phyloP scores from a whole-genome alignment of 2,329 filamentous ascomycete genomes.

The Trichoderma pleuroti region DNA sequence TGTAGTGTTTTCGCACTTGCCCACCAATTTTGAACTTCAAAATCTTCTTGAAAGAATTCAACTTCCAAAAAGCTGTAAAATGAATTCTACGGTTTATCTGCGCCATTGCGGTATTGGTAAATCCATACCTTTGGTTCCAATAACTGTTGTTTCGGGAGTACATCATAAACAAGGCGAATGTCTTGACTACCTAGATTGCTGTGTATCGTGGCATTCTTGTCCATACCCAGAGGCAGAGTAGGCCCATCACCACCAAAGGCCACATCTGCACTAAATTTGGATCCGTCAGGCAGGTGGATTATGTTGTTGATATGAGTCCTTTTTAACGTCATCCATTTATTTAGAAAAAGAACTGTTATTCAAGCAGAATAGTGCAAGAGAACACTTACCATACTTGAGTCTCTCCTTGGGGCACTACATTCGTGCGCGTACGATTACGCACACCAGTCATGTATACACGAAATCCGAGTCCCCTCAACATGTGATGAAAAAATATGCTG shows the following conservation, averaged over 20 bases:
- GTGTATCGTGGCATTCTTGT: conserved; percentile 37
- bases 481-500: conserved; percentile 52
- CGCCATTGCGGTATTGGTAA: conserved; percentile 48
- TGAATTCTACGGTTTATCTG: conserved; percentile 51
- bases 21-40: conserved; percentile 23
- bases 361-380: conserved; percentile 29
- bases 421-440: conserved; percentile 40
- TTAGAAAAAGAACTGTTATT: background rate
- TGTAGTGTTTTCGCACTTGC: conserved; percentile 16
- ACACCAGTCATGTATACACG: conserved; percentile 55
- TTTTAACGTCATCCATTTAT: background rate
- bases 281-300: conserved; percentile 48
- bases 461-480: conserved; percentile 50
- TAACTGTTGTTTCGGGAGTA: background rate
- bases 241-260: conserved; percentile 62
- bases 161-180: background rate
- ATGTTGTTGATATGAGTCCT: conserved; percentile 33
- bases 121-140: background rate
- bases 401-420: conserved; percentile 37
- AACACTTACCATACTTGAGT: conserved; percentile 46
- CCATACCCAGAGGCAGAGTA: conserved; percentile 54
- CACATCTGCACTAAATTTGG: conserved; percentile 56
- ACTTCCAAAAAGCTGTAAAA: conserved; percentile 64
- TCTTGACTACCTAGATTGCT: conserved; percentile 31
- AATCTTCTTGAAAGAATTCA: conserved; percentile 47